These are phyloP conservation scores for Amylostereum areolatum DNA, from an alignment of 1,284 basidiomycete species.

Conservation along the genomic window DNA sequence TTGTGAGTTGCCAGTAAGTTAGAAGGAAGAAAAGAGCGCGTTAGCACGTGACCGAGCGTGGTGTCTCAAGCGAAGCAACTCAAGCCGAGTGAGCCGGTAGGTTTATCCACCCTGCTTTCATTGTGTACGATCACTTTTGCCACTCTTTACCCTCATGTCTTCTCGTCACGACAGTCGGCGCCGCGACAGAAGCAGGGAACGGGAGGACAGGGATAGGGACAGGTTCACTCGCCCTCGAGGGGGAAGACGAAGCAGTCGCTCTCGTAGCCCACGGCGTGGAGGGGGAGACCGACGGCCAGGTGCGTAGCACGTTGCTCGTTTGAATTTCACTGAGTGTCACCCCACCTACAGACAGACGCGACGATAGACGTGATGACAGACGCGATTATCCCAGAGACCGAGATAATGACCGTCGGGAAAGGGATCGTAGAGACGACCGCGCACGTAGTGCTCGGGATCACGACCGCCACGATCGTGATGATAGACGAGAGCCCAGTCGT, in stretches of 20 bases:
- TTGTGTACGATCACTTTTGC: too few relatives aligned
- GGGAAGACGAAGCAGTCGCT: conserved; percentile 41
- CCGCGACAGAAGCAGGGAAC: conserved; percentile 66
- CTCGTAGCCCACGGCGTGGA: conserved; percentile 59
- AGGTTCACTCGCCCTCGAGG: not conserved
- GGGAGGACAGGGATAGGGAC: conserved; percentile 28
- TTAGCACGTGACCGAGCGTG: too few relatives aligned
- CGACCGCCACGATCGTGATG: conserved; percentile 16
- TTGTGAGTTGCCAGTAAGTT: too few relatives aligned
- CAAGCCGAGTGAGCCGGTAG: too few relatives aligned
- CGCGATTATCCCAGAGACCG: conserved; percentile 29
- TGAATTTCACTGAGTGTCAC: conserved; percentile 10
- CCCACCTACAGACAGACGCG: conserved; percentile 23
- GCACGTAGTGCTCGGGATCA: conserved; percentile 10
- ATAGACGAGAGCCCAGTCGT: conserved; percentile 15
- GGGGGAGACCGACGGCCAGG: conserved; percentile 37
- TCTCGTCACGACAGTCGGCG: conserved; percentile 48
- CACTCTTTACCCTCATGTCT: conserved; percentile 37
- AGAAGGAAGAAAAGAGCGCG: too few relatives aligned
- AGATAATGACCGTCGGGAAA: conserved; percentile 25
- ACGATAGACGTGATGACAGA: conserved; percentile 29
- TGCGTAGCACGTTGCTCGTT: conserved; percentile 14
- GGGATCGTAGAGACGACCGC: conserved; percentile 25
- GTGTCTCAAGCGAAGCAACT: too few relatives aligned
- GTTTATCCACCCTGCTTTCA: too few relatives aligned